These are phyloP conservation scores for Exserohilum turcica DNA, from an alignment of 2,329 filamentous ascomycete species.

Conservation along the genomic window DNA sequence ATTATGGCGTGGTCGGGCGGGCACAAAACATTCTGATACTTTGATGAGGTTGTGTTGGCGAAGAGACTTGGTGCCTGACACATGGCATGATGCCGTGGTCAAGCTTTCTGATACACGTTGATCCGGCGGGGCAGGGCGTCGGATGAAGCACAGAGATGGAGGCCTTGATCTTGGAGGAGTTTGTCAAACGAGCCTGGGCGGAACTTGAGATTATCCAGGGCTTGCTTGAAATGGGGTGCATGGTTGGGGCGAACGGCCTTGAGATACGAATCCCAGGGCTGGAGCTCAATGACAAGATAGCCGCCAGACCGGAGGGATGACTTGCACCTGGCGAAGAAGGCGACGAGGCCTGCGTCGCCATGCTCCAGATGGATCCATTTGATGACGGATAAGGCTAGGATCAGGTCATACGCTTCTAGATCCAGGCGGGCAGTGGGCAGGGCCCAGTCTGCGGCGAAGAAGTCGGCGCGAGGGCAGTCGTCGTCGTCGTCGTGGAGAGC, in stretches of 20 bases:
- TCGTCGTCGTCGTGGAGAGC: constrained; percentile 2
- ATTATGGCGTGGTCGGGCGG: neutral
- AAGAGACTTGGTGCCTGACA: neutral
- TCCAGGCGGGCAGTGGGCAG: constrained; percentile 30
- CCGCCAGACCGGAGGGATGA: constrained; percentile 36
- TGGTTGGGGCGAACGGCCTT: constrained; percentile 41
- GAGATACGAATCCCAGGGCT: constrained; percentile 46
- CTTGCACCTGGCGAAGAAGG: constrained; percentile 43
- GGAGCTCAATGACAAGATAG: constrained; percentile 43
- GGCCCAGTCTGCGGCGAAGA: constrained; percentile 44
- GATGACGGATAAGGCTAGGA: constrained; percentile 48
- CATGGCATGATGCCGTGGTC: neutral
- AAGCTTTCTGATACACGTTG: constrained; percentile 42
- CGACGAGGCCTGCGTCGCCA: constrained; percentile 38
- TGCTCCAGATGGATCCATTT: constrained; percentile 49
- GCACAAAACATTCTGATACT: neutral
- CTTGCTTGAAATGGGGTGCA: constrained; percentile 40
- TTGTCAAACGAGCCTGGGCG: constrained; percentile 42
- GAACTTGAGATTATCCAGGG: constrained; percentile 31
- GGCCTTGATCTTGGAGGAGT: constrained; percentile 34
- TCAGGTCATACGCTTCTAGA: constrained; percentile 40
- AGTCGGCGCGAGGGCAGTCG: constrained; percentile 36
- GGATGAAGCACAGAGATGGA: constrained; percentile 37
- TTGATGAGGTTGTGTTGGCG: neutral
- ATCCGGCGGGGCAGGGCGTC: constrained; percentile 40